Conservation (phyloP, 2,329 filamentous ascomycete genomes). For the Penicillium sp. region DNA sequence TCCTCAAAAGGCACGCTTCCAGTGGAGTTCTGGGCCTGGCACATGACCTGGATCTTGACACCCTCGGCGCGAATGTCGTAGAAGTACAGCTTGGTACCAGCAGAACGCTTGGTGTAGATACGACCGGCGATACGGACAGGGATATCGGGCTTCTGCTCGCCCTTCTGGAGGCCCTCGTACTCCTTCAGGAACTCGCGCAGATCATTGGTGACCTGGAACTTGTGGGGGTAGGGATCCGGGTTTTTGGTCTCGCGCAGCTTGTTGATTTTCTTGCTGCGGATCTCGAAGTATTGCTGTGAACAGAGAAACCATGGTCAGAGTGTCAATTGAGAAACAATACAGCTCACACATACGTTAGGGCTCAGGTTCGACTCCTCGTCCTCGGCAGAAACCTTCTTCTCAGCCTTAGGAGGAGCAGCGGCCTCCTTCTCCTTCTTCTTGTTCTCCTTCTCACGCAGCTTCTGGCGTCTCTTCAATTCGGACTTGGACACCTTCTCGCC, state of each 20-base stretch:
- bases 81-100: constrained; percentile 84
- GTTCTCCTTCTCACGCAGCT: constrained; percentile 81
- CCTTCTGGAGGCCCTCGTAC: constrained; percentile 77
- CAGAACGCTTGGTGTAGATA: constrained; percentile 83
- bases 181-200: constrained; percentile 76
- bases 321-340: background rate
- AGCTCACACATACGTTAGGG: constrained; percentile 59
- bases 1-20: constrained; percentile 73
- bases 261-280: constrained; percentile 80
- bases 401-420: constrained; percentile 59
- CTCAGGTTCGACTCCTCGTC: constrained; percentile 72
- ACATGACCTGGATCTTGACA: constrained; percentile 85
- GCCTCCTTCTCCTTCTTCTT: constrained; percentile 87
- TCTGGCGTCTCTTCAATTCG: constrained; percentile 92
- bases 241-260: constrained; percentile 71
- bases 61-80: constrained; percentile 81
- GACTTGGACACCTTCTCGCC: constrained; percentile 84
- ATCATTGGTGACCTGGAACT: constrained; percentile 84
- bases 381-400: constrained; percentile 61
- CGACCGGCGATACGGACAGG: constrained; percentile 76
- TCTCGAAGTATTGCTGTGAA: constrained; percentile 86
- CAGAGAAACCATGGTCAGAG: constrained; percentile 13
- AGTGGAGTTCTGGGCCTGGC: constrained; percentile 76
- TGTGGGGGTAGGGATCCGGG: constrained; percentile 89
- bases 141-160: constrained; percentile 75